Conservation (phyloP, 2,329 filamentous ascomycete species). For the Calonectria pteridis region DNA sequence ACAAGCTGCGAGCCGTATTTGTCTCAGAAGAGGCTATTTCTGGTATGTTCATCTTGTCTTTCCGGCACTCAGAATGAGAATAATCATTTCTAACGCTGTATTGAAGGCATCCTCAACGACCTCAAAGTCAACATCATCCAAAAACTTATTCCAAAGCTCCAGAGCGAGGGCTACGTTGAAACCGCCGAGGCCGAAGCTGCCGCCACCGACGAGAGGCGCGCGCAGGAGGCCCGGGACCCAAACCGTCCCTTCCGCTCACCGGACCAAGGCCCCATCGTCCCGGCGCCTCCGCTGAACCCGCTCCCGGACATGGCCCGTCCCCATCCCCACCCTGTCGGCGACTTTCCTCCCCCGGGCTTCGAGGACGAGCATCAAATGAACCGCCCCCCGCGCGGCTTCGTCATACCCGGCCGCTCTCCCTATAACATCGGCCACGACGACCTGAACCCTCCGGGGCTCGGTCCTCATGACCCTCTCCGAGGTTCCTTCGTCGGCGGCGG, state of each 20-base stretch:
- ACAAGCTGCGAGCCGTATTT: constrained; percentile 73
- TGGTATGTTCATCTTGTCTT: constrained; percentile 42
- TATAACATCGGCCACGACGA: constrained; percentile 86
- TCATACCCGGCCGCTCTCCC: constrained; percentile 63
- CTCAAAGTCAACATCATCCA: constrained; percentile 87
- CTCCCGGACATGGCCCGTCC: constrained; percentile 69
- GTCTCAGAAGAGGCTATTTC: constrained; percentile 77
- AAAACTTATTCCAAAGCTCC: constrained; percentile 81
- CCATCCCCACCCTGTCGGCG: constrained; percentile 73
- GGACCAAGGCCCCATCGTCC: constrained; percentile 67
- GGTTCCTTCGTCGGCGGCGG: constrained; percentile 74
- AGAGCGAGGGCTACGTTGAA: constrained; percentile 84
- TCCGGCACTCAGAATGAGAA: no score
- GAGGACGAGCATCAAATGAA: constrained; percentile 93
- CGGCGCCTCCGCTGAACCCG: constrained; percentile 76
- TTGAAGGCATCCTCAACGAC: constrained; percentile 72
- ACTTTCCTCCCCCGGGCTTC: constrained; percentile 89
- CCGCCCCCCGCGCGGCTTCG: constrained; percentile 61
- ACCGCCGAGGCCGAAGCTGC: constrained; percentile 58
- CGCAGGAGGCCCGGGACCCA: constrained; percentile 54
- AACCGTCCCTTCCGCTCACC: constrained; percentile 57
- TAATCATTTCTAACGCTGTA: background rate
- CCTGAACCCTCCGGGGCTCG: constrained; percentile 86
- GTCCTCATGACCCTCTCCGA: constrained; percentile 85
- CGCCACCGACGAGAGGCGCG: constrained; percentile 55